A percentile compares a stretch with the other conserved stretches of the same genome.
These are phyloP conservation scores for Blastomyces percursus DNA, from an alignment of 2,329 filamentous ascomycete species.

Conservation along the genomic window DNA sequence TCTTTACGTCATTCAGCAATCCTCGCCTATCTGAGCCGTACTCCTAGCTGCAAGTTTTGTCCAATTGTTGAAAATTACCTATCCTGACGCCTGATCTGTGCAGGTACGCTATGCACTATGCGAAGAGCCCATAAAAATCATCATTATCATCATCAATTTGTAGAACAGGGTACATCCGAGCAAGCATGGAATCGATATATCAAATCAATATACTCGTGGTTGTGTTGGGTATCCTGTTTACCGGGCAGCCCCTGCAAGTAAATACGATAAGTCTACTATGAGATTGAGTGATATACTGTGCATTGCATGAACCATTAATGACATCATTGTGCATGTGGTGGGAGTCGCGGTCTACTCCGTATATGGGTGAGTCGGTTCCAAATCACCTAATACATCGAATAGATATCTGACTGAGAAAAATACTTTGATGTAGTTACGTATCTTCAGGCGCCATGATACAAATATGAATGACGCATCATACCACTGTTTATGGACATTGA, in stretches of 20 bases:
- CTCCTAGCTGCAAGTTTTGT: not conserved
- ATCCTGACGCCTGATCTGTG: not conserved
- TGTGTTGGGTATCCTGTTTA: not conserved
- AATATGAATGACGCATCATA: not conserved
- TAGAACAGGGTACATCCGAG: not conserved
- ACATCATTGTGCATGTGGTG: not conserved
- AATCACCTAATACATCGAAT: not conserved
- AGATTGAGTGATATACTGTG: not conserved
- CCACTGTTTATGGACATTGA: not conserved
- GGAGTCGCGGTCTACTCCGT: not conserved
- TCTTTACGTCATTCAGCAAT: not conserved
- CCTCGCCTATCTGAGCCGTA: not conserved
- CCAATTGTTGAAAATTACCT: not conserved
- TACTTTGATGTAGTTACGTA: not conserved
- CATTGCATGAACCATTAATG: not conserved
- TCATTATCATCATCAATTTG: not conserved
- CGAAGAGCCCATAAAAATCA: not conserved
- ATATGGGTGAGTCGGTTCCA: not conserved
- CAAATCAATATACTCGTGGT: not conserved
- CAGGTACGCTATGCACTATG: not conserved
- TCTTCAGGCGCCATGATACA: not conserved
- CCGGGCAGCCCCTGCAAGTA: not conserved
- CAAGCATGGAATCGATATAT: not conserved
- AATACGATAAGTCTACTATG: not conserved
- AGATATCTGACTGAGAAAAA: not conserved